phyloP scores from a whole-genome alignment of 352 stramenopile species.

The Saprolegnia diclina region DNA sequence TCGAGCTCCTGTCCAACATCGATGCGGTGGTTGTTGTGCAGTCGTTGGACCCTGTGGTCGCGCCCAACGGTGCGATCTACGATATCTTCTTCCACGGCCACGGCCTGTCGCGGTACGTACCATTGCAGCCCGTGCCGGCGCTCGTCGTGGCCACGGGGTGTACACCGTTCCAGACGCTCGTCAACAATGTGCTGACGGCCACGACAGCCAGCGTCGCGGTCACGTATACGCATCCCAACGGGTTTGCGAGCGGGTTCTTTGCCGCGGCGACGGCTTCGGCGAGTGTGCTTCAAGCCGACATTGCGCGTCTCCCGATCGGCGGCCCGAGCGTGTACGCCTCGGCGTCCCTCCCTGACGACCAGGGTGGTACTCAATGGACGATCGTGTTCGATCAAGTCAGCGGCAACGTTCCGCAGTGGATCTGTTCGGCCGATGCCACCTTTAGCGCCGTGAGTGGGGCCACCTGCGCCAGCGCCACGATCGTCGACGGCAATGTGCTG shows the following conservation, averaged over 20 bases:
- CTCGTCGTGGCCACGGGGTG: conserved; percentile 31
- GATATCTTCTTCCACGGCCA: conserved; percentile 74
- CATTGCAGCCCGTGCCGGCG: conserved; percentile 24
- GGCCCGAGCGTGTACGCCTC: conserved; percentile 48
- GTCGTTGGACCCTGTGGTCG: conserved; percentile 30
- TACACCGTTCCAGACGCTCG: conserved; percentile 51
- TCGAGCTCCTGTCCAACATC: conserved; percentile 59
- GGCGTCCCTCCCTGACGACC: conserved; percentile 52
- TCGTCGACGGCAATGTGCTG: conserved; percentile 69
- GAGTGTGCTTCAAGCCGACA: conserved; percentile 39
- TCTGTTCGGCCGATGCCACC: conserved; percentile 45
- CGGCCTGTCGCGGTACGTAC: conserved; percentile 37
- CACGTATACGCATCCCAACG: conserved; percentile 44
- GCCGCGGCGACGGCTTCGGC: conserved; percentile 38
- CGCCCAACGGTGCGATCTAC: conserved; percentile 61
- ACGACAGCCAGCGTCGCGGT: conserved; percentile 33
- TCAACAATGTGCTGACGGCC: conserved; percentile 52
- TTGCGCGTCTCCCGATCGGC: conserved; percentile 54
- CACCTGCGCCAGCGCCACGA: conserved; percentile 51
- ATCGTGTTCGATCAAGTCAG: conserved; percentile 62
- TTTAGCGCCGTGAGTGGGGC: conserved; percentile 31
- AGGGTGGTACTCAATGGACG: conserved; percentile 72
- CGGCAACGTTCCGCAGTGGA: conserved; percentile 65
- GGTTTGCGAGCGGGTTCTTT: conserved; percentile 60
- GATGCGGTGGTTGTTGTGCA: conserved; percentile 72